Conservation (phyloP, 192 early-diverging fungal genomes). For the Coemansia sp. region DNA sequence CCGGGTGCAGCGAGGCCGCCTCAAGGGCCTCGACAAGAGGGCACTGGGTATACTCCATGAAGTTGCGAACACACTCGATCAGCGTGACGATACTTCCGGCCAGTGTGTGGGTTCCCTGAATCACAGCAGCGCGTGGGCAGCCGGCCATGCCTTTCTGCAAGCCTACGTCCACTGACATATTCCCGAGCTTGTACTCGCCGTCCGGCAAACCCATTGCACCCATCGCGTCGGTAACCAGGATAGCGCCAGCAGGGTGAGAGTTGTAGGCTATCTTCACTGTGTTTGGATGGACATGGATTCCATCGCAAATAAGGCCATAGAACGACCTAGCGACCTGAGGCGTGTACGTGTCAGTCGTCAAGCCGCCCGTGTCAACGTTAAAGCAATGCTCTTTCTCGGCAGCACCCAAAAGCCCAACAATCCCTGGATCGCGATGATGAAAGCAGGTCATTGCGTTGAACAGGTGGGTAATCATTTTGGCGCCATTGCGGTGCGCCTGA, state of each 20-base stretch:
- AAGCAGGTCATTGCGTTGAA: conserved; percentile 78
- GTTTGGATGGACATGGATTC: conserved; percentile 69
- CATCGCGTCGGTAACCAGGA: conserved; percentile 71
- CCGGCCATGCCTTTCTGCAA: conserved; percentile 8
- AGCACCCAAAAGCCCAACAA: conserved; percentile 62
- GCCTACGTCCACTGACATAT: conserved; percentile 55
- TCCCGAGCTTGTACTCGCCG: conserved; percentile 63
- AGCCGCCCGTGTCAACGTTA: neutral
- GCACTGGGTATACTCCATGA: conserved; percentile 22
- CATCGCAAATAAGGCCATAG: conserved; percentile 73
- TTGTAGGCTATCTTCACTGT: conserved; percentile 67
- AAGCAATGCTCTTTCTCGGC: neutral
- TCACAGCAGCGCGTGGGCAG: conserved; percentile 51
- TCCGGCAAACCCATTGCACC: conserved; percentile 57
- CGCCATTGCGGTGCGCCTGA: conserved; percentile 54
- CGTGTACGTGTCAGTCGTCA: neutral
- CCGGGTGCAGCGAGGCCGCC: conserved; percentile 31
- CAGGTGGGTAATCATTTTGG: conserved; percentile 66
- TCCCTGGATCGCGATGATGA: conserved; percentile 74
- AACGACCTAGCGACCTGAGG: conserved; percentile 38
- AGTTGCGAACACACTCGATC: conserved; percentile 41
- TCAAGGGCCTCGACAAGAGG: conserved; percentile 23
- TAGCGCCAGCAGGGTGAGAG: conserved; percentile 61
- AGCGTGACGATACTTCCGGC: conserved; percentile 27
- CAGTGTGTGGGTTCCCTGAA: conserved; percentile 21